These are phyloP conservation scores for Ophiosphaerella korrae DNA, from an alignment of 2,329 filamentous ascomycete genomes.

Conservation along the genomic window DNA sequence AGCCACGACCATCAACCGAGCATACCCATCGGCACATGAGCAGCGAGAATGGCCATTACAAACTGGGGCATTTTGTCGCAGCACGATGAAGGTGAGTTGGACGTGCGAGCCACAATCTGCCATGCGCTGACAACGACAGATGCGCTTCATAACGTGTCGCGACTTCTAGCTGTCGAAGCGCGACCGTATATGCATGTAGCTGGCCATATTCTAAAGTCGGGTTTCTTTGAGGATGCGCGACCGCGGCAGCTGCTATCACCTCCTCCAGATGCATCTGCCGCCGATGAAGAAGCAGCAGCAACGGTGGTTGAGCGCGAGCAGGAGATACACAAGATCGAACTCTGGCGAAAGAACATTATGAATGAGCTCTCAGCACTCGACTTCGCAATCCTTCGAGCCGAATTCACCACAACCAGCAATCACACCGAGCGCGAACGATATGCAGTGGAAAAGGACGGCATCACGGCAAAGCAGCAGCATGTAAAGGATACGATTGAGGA, in stretches of 20 bases:
- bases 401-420: slow-evolving; percentile 85
- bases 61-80: slow-evolving; percentile 73
- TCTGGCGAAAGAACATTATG: slow-evolving; percentile 80
- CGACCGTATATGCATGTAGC: slow-evolving; percentile 89
- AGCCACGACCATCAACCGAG: not conserved
- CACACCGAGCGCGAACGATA: slow-evolving; percentile 83
- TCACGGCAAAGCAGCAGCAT: slow-evolving; percentile 75
- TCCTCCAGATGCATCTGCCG: slow-evolving; percentile 63
- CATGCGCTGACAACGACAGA: slow-evolving; percentile 53
- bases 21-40: not conserved
- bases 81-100: slow-evolving; percentile 63
- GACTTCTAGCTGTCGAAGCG: slow-evolving; percentile 88
- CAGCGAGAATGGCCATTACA: slow-evolving; percentile 51
- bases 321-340: slow-evolving; percentile 61
- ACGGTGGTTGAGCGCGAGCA: slow-evolving; percentile 56
- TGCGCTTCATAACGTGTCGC: slow-evolving; percentile 78
- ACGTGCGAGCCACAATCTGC: not conserved
- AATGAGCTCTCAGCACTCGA: slow-evolving; percentile 90
- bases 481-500: slow-evolving; percentile 76
- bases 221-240: slow-evolving; percentile 64
- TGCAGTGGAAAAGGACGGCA: slow-evolving; percentile 76
- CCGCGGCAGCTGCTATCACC: slow-evolving; percentile 67
- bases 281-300: slow-evolving; percentile 53
- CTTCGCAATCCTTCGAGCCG: slow-evolving; percentile 82
- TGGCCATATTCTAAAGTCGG: slow-evolving; percentile 74